Evolutionary conservation across 2,329 filamentous ascomycete species (phyloP), one percentile per base, ranked within the genome.

Genomic region (Xenosphaeropsis pyriputrescens): DNA sequence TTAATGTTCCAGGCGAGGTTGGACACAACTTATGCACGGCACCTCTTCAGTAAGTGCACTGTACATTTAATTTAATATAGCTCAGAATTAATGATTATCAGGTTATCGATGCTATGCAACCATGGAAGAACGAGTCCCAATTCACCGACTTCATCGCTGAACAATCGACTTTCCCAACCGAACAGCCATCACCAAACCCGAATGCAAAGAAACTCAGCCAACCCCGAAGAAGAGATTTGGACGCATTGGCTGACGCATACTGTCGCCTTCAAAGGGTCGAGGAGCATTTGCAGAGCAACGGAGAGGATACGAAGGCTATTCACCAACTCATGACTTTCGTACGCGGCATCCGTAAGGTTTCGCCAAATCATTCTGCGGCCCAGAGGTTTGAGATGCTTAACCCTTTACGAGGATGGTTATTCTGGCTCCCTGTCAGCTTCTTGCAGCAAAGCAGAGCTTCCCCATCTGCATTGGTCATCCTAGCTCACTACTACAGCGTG

Each of bases 341-440:
- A 45, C 77, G 81, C 58, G 72, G 77, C 32, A 70, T 83, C 40
- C 75, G 76, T 52, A 76, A 81, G 55, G 75, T 84, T 46, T 75
- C 76, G 53, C 75, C 78, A 4, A 69, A 70, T 11, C 69, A 81
- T 45, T 75, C 77, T 17, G 75, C 86, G 17, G 79, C 85, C 45
- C 78, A 93, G 54, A 85, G 93, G 53, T 96, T 95, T 55, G 81
- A 86, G 51, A 82, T 88, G 45, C 73, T 96, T 9, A 88, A 93
- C 45, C 79, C 85, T 8, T 70, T 98, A 41, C 74, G 88, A 39
- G 83, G 84, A 48, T 95, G 89, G 86, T 72, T 96, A 13, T 94
- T 96, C 61, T 96, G 89, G 86, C 75, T 94, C 39, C 91, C 91
- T 1, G 78, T 94, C 26, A 76, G 78, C 47, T 80, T 88, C 49